Percentiles rank a stretch among this genome's conserved stretches.
Evolutionary conservation across 139 green algal species (phyloP).

Genomic region (Chlamydomonas sphaeroides): DNA sequence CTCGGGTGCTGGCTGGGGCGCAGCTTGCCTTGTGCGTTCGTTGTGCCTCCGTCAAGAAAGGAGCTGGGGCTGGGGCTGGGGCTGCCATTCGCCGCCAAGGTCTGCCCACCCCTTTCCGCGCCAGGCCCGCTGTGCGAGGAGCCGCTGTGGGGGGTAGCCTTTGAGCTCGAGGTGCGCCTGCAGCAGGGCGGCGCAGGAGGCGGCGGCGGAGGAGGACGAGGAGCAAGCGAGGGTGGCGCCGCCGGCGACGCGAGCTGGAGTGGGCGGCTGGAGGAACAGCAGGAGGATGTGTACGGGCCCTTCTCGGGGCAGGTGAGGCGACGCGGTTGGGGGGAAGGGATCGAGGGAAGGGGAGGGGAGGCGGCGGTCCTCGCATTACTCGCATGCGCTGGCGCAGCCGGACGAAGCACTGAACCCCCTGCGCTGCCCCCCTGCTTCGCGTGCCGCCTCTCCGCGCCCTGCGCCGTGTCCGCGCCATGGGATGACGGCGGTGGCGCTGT

Average conservation of each 20-base stretch:
- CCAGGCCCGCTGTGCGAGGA: conserved; percentile 96
- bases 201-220: not conserved
- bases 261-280: conserved; percentile 54
- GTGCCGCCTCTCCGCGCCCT: too few species aligned
- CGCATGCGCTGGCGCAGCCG: too few species aligned
- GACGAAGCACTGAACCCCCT: too few species aligned
- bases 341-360: too few species aligned
- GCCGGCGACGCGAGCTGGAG: not conserved
- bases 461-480: too few species aligned
- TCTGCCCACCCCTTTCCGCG: not conserved
- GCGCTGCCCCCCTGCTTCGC: too few species aligned
- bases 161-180: conserved; percentile 76
- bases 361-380: too few species aligned
- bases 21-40: not conserved
- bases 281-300: conserved; percentile 89
- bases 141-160: conserved; percentile 90
- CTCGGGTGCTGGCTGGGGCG: not conserved
- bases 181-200: not conserved
- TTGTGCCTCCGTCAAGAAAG: too few species aligned
- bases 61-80: too few species aligned
- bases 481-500: too few species aligned
- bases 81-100: too few species aligned
- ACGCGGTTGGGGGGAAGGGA: too few species aligned
- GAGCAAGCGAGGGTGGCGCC: not conserved
- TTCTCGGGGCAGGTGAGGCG: conserved; percentile 80